These are phyloP conservation scores for Fusarium fracticaudum DNA, from an alignment of 2,329 filamentous ascomycete species.

Conservation along the genomic window DNA sequence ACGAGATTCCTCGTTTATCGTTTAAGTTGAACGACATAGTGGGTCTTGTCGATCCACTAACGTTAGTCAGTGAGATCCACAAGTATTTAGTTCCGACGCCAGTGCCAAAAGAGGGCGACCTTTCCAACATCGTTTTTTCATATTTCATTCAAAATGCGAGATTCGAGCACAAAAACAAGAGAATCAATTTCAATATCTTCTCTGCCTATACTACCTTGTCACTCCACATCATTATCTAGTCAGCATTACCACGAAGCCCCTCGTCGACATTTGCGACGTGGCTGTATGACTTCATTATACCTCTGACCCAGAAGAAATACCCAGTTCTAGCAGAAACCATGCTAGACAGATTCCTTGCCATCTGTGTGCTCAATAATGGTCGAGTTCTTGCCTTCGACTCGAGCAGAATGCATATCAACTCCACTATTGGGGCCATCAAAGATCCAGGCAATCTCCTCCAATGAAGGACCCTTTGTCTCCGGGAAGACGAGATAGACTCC, in stretches of 20 bases:
- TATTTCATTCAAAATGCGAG: background rate
- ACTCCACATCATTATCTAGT: background rate
- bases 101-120: background rate
- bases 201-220: background rate
- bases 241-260: background rate
- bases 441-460: slow-evolving; percentile 29
- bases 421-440: slow-evolving; percentile 6
- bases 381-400: background rate
- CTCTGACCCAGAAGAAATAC: background rate
- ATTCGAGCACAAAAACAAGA: accelerated
- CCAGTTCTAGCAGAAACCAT: accelerated
- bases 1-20: background rate
- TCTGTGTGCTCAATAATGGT: background rate
- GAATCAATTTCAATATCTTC: accelerated
- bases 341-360: background rate
- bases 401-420: background rate
- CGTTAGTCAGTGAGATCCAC: background rate
- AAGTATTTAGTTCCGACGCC: background rate
- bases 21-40: background rate
- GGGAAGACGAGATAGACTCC: slow-evolving; percentile 24
- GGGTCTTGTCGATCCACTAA: no score
- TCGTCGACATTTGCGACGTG: background rate
- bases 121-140: background rate
- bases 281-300: background rate
- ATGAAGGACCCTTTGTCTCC: slow-evolving; percentile 19